Conservation (phyloP, 192 early-diverging fungal species). For the Cladochytrium replicatum region DNA sequence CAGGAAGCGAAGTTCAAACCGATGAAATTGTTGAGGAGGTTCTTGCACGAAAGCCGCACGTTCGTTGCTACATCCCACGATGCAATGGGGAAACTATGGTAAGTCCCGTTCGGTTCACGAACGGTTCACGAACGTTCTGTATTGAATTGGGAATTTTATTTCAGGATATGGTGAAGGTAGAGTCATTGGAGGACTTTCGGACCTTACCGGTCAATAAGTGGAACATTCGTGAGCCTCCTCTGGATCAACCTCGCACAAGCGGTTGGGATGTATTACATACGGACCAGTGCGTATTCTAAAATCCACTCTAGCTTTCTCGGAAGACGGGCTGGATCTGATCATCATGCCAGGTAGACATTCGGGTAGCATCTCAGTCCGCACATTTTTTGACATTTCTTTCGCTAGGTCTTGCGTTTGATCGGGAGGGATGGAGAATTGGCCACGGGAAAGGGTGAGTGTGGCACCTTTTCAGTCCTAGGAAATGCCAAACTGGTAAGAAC, state of each 20-base stretch:
- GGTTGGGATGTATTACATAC: conserved; percentile 26
- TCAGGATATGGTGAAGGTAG: conserved; percentile 62
- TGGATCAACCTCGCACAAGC: conserved; percentile 37
- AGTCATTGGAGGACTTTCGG: conserved; percentile 45
- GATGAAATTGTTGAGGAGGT: conserved; percentile 13
- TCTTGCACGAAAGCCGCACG: conserved; percentile 7
- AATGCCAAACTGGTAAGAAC: too few relatives aligned
- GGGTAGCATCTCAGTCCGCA: not conserved
- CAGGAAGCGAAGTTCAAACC: conserved; percentile 13
- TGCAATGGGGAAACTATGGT: conserved; percentile 22
- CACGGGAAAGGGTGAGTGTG: conserved; percentile 49
- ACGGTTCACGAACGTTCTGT: not conserved
- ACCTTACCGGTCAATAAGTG: conserved; percentile 52
- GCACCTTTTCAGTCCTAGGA: not conserved
- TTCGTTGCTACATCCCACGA: conserved; percentile 16
- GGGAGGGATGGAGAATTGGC: conserved; percentile 42
- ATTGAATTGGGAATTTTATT: conserved; percentile 1
- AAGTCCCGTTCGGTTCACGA: too few relatives aligned
- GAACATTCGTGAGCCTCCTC: conserved; percentile 55
- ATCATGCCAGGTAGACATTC: conserved; percentile 39
- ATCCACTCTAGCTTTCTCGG: conserved; percentile 40
- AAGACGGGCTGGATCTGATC: conserved; percentile 46
- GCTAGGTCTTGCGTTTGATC: conserved; percentile 49
- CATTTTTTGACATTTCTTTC: not conserved
- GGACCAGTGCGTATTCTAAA: not conserved